phyloP scores from a whole-genome alignment of 441 rosid species.

The Arabidopsis hybrid region DNA sequence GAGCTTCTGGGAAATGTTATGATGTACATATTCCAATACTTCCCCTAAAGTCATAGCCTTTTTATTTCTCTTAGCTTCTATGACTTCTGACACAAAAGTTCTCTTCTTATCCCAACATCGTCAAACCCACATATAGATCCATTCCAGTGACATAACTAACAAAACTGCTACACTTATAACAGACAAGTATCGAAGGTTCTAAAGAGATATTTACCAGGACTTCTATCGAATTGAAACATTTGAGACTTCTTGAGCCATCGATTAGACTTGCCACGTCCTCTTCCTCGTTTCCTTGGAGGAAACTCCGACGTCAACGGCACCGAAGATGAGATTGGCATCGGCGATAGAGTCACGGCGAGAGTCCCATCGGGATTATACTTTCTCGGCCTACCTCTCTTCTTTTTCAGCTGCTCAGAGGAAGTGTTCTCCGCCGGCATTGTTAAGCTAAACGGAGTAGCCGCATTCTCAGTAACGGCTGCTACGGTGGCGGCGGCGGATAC shows the following conservation, averaged over 20 bases:
- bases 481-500: constrained; percentile 11
- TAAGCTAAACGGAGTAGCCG: constrained; percentile 45
- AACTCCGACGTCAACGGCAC: constrained; percentile 67
- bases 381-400: constrained; percentile 77
- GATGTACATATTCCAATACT: not conserved
- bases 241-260: constrained; percentile 61
- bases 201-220: constrained; percentile 32
- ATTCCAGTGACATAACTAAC: constrained; percentile 22
- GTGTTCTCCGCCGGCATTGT: constrained; percentile 41
- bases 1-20: not conserved
- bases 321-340: constrained; percentile 78
- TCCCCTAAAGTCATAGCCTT: not conserved
- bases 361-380: constrained; percentile 67
- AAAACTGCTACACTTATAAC: not conserved
- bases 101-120: constrained; percentile 14
- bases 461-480: constrained; percentile 22
- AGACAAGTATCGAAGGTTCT: not conserved
- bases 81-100: constrained; percentile 29
- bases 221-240: constrained; percentile 54
- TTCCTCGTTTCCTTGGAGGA: constrained; percentile 67
- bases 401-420: constrained; percentile 49
- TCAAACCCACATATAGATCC: constrained; percentile 24
- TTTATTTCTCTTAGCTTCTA: not conserved
- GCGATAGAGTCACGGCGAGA: constrained; percentile 56
- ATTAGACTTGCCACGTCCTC: constrained; percentile 46